phyloP scores from a whole-genome alignment of 805 yeast species.

The Wickerhamomyces bisporus region DNA sequence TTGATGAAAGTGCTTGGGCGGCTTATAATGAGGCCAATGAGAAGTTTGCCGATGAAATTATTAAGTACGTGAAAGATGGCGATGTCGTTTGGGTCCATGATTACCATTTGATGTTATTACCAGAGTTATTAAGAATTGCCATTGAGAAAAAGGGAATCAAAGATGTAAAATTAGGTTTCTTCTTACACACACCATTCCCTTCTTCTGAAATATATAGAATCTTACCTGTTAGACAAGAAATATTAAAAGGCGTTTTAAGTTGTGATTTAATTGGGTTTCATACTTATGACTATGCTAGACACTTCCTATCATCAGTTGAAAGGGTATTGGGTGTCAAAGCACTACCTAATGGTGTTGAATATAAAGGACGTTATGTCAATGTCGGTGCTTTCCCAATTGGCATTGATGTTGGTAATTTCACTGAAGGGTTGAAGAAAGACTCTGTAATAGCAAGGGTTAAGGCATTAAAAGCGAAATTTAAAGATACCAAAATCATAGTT shows the following conservation, averaged over 20 bases:
- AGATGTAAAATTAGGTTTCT: slow-evolving; percentile 82
- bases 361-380: slow-evolving; percentile 65
- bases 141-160: slow-evolving; percentile 39
- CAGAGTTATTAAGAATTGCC: slow-evolving; percentile 73
- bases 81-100: slow-evolving; percentile 98
- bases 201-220: slow-evolving; percentile 94
- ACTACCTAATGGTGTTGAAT: slow-evolving; percentile 85
- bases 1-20: slow-evolving; percentile 97
- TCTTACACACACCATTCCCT: slow-evolving; percentile 97
- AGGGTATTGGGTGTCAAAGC: slow-evolving; percentile 79
- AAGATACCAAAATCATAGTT: slow-evolving; percentile 79
- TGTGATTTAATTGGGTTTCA: slow-evolving; percentile 97
- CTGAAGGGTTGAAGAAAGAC: slow-evolving; percentile 64
- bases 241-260: slow-evolving; percentile 83
- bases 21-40: slow-evolving; percentile 93
- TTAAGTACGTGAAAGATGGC: slow-evolving; percentile 64
- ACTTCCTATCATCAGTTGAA: slow-evolving; percentile 85
- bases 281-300: slow-evolving; percentile 98
- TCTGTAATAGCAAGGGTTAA: slow-evolving; percentile 61
- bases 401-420: slow-evolving; percentile 88
- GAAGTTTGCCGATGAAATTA: slow-evolving; percentile 70
- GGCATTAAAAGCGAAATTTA: slow-evolving; percentile 59
- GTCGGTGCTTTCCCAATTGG: slow-evolving; percentile 99
- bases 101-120: slow-evolving; percentile 92
- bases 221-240: slow-evolving; percentile 90